Conservation (phyloP, 2,329 filamentous ascomycete species). For the Blumeria hordei region DNA sequence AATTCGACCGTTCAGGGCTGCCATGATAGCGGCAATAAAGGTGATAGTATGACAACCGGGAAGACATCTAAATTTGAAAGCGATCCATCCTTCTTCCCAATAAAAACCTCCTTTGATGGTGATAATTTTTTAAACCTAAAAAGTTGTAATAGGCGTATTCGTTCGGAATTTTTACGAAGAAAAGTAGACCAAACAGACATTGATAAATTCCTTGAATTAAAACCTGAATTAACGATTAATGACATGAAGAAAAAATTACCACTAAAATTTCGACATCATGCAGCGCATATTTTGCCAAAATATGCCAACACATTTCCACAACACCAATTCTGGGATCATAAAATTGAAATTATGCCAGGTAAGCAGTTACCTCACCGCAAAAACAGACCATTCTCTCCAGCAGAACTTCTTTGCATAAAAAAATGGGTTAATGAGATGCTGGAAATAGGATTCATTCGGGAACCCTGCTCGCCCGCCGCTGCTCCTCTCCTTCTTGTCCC, state of each 20-base stretch:
- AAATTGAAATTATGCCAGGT: background rate
- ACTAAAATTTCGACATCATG: background rate
- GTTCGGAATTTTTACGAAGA: background rate
- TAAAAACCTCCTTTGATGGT: too few relatives aligned
- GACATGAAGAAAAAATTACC: background rate
- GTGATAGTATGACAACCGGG: too few relatives aligned
- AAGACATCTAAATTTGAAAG: too few relatives aligned
- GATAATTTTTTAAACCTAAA: background rate
- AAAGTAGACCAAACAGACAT: background rate
- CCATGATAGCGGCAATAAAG: too few relatives aligned
- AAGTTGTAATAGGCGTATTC: background rate
- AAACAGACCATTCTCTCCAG: background rate
- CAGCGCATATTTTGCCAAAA: background rate
- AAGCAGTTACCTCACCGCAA: background rate
- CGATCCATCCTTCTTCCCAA: too few relatives aligned
- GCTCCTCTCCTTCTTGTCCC: background rate
- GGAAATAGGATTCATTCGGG: conserved; percentile 2
- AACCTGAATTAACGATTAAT: too few relatives aligned
- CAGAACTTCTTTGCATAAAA: background rate
- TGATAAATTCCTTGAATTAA: background rate
- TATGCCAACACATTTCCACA: background rate
- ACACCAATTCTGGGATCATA: too few relatives aligned
- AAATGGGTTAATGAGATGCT: conserved; percentile 2
- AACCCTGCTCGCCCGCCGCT: background rate
- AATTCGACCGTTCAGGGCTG: too few relatives aligned